Base-by-base conservation (phyloP, 176 grass and related monocot species). In the Oryza punctata region DNA sequence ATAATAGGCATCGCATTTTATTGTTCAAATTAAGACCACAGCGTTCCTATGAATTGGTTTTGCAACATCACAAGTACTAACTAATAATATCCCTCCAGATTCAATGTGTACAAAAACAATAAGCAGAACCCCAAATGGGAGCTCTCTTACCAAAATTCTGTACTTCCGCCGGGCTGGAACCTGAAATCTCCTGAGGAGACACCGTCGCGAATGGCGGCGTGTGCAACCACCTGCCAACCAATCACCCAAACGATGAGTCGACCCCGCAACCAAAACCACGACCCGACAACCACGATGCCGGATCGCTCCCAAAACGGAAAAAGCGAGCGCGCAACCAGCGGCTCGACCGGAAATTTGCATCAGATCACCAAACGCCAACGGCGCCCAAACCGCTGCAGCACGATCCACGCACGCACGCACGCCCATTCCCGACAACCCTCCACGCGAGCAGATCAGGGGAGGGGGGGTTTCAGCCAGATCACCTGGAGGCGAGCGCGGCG, bases 131-230 rank as follows among this genome's bases (percentile, higher is more conserved):
- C 26, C 16, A 87, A 47, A 65, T 23, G 49, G 24, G n/a, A 38
- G 41, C 1, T 18, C 63, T 84, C 86, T 92, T 77, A 95, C 96
- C 89, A 73, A 98, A 98, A 60, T 95, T 98, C 35, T 80, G 85
- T 54, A 95, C 96, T 91, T 98, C 92, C 16, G 87, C 92, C 0
- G 96, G 95, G 66, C 69, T 84, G 32, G 93, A 98, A 12, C 89
- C 87, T 10, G 96, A 98, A 84, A 98, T 89, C 45, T 87, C 88
- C 7, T 97, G 82, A n/a, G 88, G 82, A 61, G 88, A 75, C 12
- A 95, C 66, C 45, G 92, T 95, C 41, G 92, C 90, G 75, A 98
- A 98, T 68, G 90, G 85, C 67, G 90, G 88, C 65, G 96, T 88
- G 72, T 98, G 96, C 67, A 98, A 40, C 63, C 89, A 88, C 79